Percentiles rank a stretch among this genome's conserved stretches.
Evolutionary conservation across 306 rosid species (phyloP).

Genomic region (Castanea sativa): DNA sequence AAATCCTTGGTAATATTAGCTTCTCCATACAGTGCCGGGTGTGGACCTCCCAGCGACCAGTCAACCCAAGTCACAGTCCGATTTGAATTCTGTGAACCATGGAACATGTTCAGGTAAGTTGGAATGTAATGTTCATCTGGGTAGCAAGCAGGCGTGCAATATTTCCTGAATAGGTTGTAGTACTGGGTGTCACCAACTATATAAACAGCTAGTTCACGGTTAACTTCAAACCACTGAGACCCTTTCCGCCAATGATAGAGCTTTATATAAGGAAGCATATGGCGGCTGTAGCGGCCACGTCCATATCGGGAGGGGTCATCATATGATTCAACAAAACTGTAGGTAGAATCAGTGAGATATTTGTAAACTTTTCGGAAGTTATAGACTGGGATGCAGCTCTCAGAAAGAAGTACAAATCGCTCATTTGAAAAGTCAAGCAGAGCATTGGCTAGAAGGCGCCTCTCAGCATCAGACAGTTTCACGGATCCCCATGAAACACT

Average conservation of each 20-base stretch:
- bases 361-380: constrained; percentile 73
- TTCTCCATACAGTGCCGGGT: constrained; percentile 62
- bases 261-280: constrained; percentile 74
- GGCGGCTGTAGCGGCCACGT: constrained; percentile 83
- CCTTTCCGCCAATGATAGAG: constrained; percentile 90
- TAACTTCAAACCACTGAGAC: constrained; percentile 84
- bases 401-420: constrained; percentile 84
- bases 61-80: constrained; percentile 90
- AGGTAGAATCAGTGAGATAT: constrained; percentile 56
- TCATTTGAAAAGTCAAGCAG: constrained; percentile 87
- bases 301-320: constrained; percentile 87
- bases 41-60: constrained; percentile 90
- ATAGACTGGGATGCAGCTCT: constrained; percentile 91
- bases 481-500: constrained; percentile 80
- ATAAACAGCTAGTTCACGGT: constrained; percentile 52
- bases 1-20: constrained; percentile 56
- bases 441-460: constrained; percentile 89
- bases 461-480: constrained; percentile 80
- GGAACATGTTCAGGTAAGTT: constrained; percentile 78
- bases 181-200: constrained; percentile 59
- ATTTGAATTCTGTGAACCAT: constrained; percentile 67
- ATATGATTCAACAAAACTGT: constrained; percentile 82
- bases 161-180: constrained; percentile 59
- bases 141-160: constrained; percentile 89
- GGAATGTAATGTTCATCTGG: constrained; percentile 94